These are phyloP conservation scores for Drosera capensis DNA, from an alignment of 148 eudicot species.

Conservation along the genomic window DNA sequence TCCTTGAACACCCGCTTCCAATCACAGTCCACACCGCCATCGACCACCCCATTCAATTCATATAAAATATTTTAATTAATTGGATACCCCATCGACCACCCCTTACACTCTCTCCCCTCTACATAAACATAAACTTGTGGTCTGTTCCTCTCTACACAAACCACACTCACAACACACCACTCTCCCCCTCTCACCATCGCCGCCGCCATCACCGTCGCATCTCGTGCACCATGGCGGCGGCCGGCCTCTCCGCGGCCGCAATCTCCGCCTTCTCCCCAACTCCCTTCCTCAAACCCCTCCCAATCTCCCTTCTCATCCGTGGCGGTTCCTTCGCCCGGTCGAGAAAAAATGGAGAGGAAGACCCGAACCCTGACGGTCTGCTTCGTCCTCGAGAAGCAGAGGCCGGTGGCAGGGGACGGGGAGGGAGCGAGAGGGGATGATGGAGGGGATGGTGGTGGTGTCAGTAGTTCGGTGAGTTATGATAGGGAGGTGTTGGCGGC, in stretches of 20 bases:
- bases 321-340: conserved; percentile 8
- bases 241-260: conserved; percentile 3
- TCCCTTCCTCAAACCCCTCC: conserved; percentile 4
- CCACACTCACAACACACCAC: no score
- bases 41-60: no score
- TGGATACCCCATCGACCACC: no score
- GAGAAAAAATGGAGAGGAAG: conserved; percentile 4
- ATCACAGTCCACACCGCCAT: no score
- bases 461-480: not conserved
- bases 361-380: not conserved
- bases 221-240: no score
- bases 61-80: no score
- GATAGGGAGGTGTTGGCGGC: not conserved
- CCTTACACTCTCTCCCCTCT: no score
- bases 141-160: no score
- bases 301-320: conserved; percentile 14
- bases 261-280: not conserved
- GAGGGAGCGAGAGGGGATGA: conserved; percentile 2
- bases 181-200: no score
- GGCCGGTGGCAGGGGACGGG: not conserved
- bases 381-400: not conserved
- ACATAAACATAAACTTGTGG: no score
- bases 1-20: no score
- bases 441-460: conserved; percentile 5
- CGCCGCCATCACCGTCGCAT: no score